Evolutionary conservation across 805 yeast genomes (phyloP), one percentile per base, ranked within the genome.

Genomic region (Candida argentea): DNA sequence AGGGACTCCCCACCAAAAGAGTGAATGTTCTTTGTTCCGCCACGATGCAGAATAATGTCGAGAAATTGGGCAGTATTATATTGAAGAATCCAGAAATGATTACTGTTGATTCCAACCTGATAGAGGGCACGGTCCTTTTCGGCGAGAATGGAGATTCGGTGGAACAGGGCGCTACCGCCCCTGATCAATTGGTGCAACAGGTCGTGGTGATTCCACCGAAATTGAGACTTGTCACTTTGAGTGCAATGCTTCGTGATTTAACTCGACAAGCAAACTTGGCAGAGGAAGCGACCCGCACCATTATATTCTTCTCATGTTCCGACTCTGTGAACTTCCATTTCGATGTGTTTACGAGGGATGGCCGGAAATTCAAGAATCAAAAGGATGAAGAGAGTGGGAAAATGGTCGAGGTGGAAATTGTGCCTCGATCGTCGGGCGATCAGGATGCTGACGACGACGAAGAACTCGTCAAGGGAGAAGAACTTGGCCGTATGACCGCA

Each of bases 271-370:
- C 32, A 5, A 21, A 26, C 6, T 30, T 33, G 5, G 28, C 33
- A 9, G 51, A 51, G 7, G 34, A 37, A 4, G 53, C 62, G 1
- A 48, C 70, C 2, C 69, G 82, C 37, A 74, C 85, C 1, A 77
- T 91, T 49, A 85, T 91, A 0, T 91, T 91, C 51, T 69, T 87
- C 38, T 81, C 95, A 9, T 89, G 98, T 57, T 76, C 97, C 0
- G 97, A 89, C 48, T 81, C 95, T n/a, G 97, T 93, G 14, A 87
- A 91, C 41, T 91, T 82, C 60, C 95, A 91, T 55, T 85, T 75
- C 52, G 69, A 73, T 25, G 79, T 75, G 0, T 74, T 93, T 40
- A 67, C 82, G 2, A 64, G 78, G 32, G 68, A 64, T 25, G 83
- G 84, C 3, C 52, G 55, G 27, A 50, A 52, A 22, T 46, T 59